Conservation (phyloP, 2,329 filamentous ascomycete species). For the Exophiala alcalophila region DNA sequence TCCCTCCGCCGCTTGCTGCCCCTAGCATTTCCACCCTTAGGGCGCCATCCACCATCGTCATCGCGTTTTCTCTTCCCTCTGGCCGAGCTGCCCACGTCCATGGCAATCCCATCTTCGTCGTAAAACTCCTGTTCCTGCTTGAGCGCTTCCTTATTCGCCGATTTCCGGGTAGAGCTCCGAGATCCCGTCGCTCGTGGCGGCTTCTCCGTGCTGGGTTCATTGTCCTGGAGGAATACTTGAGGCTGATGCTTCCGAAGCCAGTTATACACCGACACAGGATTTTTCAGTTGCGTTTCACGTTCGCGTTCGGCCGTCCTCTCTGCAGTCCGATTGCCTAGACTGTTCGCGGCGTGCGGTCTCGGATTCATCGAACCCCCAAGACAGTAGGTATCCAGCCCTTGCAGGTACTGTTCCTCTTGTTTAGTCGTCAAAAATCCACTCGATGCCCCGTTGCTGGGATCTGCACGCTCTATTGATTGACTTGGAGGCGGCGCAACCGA, state of each 20-base stretch:
- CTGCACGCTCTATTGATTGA: constrained; percentile 8
- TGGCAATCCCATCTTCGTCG: constrained; percentile 43
- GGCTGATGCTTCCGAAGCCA: constrained; percentile 87
- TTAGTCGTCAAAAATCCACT: constrained; percentile 45
- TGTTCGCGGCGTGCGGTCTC: constrained; percentile 39
- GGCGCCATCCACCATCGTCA: constrained; percentile 47
- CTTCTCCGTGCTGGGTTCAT: constrained; percentile 51
- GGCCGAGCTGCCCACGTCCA: constrained; percentile 34
- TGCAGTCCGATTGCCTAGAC: constrained; percentile 43
- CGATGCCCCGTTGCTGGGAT: constrained; percentile 24
- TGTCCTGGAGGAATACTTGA: constrained; percentile 78
- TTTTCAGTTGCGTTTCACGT: constrained; percentile 61
- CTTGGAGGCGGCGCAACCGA: constrained; percentile 4
- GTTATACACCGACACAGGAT: constrained; percentile 90
- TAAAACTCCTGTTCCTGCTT: constrained; percentile 40
- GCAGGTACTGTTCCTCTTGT: constrained; percentile 44
- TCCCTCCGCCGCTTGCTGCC: constrained; percentile 40
- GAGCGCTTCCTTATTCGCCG: constrained; percentile 27
- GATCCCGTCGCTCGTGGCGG: constrained; percentile 40
- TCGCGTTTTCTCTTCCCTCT: constrained; percentile 49
- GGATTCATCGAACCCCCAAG: constrained; percentile 17
- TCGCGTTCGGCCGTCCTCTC: constrained; percentile 52
- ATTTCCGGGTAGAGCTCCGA: constrained; percentile 42
- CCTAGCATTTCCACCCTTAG: constrained; percentile 45
- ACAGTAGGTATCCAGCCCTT: constrained; percentile 41